Base-by-base conservation (phyloP, 2,329 filamentous ascomycete species). In the Clonostachys byssicola region DNA sequence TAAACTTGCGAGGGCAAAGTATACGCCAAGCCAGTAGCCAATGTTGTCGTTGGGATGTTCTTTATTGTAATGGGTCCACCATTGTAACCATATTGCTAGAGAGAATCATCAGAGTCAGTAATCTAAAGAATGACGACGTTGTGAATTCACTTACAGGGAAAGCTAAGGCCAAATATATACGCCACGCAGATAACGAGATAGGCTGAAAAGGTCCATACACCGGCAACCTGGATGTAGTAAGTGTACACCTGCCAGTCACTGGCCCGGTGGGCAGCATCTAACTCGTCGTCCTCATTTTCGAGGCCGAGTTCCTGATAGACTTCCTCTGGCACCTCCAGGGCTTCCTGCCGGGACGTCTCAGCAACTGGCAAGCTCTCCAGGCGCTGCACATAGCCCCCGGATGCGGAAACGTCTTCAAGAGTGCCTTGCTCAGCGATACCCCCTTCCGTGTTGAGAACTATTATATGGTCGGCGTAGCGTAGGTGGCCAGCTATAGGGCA, bases 51-150 rank as follows among this genome's bases (percentile, higher is more conserved):
- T 10, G 6, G 6, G 10, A 9, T 12, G n/a, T 3, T 2, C 23
- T 30, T 2, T 7, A 12, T 16, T 3, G 4, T 18, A 3, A 3
- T 5, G 42, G 57, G 42, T 43, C 59, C 60, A 54, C 58, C 47
- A 62, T 59, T 39, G 14, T 4, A 16, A 56, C 58, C 34, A 59
- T 33, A 3, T 30, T 30, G 23, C 23, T 30, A 30, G 8, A 10
- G 23, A 9, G 9, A 30, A 9, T 2, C 23, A 30, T 3, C 23
- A 30, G 23, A 30, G 23, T 30, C 23, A 30, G 23, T 30, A 30
- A 9, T 30, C 23, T 30, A 30, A 30, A 8, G 23, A 30, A 9
- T 30, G 23, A 30, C 9, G 23, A 30, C 23, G 23, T 30, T 30
- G 9, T 30, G 23, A 34, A 47, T 47, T 44, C 17, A 47, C n/a